Evolutionary conservation across 129 eudicot genomes (phyloP), one percentile per base, ranked within the genome.

Genomic region (Flaveria ramosissima): DNA sequence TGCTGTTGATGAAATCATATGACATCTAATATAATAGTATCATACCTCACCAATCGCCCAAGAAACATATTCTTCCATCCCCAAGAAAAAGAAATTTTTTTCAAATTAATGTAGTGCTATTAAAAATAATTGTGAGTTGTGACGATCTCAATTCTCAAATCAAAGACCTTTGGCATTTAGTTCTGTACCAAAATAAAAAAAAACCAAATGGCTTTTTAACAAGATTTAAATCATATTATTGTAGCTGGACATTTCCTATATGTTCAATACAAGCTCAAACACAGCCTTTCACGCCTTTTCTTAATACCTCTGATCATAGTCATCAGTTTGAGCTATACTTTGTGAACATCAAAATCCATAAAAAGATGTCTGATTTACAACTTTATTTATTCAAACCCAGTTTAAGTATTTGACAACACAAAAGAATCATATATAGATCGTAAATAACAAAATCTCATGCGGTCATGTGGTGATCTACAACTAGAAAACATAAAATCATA

Each of bases 341-440:
- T n/a, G 41, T 21, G 57, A 21, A 12, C 57, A 53, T 17, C 27
- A 71, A 30, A 71, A 8, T 51, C 64, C 20, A 55, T 26, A 26
- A 8, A 50, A 50, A 45, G 45, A 50, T 30, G 39, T 14, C 19
- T 68, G 32, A 52, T 27, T 10, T 30, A 30, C 27, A 15, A 52
- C 48, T 52, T 46, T 26, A 71, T 26, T 45, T 26, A 27, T 9
- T 71, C 61, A 71, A 71, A 50, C 16, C 45, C 45, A n/a, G 24
- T 20, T 68, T 42, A 71, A 27, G 26, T 26, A 6, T 51, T 71
- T 51, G 16, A 47, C 26, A 9, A 71, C 75, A 71, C 75, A 71
- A 52, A 30, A 52, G 17, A 39, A 10, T 50, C 55, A 30, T 11
- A 32, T 51, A 51, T 17, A 71, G 32, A 71, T 71, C 48, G 3